A percentile compares a stretch with the other conserved stretches of the same genome.
These are phyloP conservation scores for Huiozyma sinensis DNA, from an alignment of 805 yeast genomes.

Conservation along the genomic window DNA sequence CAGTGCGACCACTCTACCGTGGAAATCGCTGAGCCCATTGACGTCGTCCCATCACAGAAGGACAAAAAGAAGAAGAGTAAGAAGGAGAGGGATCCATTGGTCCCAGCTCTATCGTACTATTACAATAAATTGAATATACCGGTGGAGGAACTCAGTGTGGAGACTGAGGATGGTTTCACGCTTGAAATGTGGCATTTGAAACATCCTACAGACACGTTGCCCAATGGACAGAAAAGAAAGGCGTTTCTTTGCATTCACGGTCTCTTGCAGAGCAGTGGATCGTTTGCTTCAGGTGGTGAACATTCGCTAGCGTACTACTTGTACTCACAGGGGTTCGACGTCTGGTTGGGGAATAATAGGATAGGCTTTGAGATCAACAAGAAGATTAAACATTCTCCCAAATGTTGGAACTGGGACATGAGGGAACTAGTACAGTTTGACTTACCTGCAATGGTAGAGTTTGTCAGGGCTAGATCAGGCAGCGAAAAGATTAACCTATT, in stretches of 20 bases:
- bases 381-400: slow-evolving; percentile 17
- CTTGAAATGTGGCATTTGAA: slow-evolving; percentile 45
- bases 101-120: slow-evolving; percentile 56
- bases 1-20: background rate
- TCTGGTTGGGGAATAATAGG: slow-evolving; percentile 87
- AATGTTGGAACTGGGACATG: slow-evolving; percentile 91
- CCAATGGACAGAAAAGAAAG: slow-evolving; percentile 21
- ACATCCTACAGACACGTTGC: slow-evolving; percentile 10
- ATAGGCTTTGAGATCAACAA: slow-evolving; percentile 67
- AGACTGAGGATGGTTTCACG: slow-evolving; percentile 74
- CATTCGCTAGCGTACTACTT: slow-evolving; percentile 60
- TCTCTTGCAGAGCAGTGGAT: slow-evolving; percentile 74
- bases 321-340: slow-evolving; percentile 55
- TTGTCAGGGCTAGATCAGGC: slow-evolving; percentile 36
- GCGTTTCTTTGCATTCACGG: slow-evolving; percentile 84
- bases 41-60: background rate
- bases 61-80: background rate
- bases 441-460: slow-evolving; percentile 58
- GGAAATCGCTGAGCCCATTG: background rate
- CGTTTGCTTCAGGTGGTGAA: slow-evolving; percentile 69
- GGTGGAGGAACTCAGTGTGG: slow-evolving; percentile 45
- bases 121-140: slow-evolving; percentile 50
- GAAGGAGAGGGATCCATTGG: slow-evolving; percentile 16
- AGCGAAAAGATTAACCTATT: slow-evolving; percentile 44
- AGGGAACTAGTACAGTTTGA: slow-evolving; percentile 71